phyloP scores from a whole-genome alignment of 1,284 basidiomycete species.

The Cyathus pygmaeus region DNA sequence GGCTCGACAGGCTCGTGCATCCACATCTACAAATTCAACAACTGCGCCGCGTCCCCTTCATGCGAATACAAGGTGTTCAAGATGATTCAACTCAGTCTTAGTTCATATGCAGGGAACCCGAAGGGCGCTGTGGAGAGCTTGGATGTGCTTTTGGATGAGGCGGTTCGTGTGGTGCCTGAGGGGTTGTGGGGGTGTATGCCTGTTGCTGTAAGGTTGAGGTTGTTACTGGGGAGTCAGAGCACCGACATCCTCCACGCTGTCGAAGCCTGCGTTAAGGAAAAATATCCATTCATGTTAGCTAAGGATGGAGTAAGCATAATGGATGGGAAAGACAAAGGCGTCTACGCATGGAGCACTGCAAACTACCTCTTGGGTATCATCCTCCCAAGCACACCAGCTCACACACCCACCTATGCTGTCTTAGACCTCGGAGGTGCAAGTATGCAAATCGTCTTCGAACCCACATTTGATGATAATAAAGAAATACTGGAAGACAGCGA shows the following conservation, averaged over 20 bases:
- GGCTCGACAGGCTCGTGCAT: slow-evolving; percentile 97
- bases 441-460: slow-evolving; percentile 98
- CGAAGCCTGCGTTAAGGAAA: slow-evolving; percentile 64
- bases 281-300: slow-evolving; percentile 82
- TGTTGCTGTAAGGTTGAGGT: slow-evolving; percentile 88
- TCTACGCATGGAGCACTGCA: slow-evolving; percentile 98
- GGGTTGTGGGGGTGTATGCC: slow-evolving; percentile 82
- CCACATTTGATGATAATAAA: slow-evolving; percentile 65
- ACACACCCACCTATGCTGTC: slow-evolving; percentile 83
- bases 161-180: slow-evolving; percentile 80
- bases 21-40: slow-evolving; percentile 98
- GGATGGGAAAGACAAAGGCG: slow-evolving; percentile 97
- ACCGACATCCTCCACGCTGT: slow-evolving; percentile 85
- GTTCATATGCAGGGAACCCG: slow-evolving; percentile 68
- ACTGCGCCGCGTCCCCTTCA: slow-evolving; percentile 81
- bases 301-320: slow-evolving; percentile 84
- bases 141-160: slow-evolving; percentile 85
- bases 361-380: slow-evolving; percentile 91
- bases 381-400: slow-evolving; percentile 59
- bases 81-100: slow-evolving; percentile 86
- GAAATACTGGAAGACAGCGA: slow-evolving; percentile 82
- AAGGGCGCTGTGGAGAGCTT: slow-evolving; percentile 82
- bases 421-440: slow-evolving; percentile 97
- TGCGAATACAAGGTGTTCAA: slow-evolving; percentile 97
- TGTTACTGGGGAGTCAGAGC: slow-evolving; percentile 77